Base-by-base conservation (phyloP, 2,329 filamentous ascomycete genomes). In the Atkinsonella hypoxylon region DNA sequence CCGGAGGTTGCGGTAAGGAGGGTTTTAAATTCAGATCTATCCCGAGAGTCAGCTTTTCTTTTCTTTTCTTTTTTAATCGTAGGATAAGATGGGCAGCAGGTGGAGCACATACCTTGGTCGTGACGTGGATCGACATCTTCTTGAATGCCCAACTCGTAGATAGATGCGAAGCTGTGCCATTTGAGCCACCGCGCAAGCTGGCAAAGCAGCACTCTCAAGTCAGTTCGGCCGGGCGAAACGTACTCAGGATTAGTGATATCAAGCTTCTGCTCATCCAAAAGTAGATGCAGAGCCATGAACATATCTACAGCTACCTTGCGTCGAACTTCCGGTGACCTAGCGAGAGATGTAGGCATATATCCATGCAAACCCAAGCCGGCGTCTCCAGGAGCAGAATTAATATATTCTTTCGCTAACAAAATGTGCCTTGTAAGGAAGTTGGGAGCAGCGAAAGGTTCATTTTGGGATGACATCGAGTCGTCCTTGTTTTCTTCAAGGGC, bases 181-280 rank as follows among this genome's bases (percentile, higher is more conserved):
- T 80, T 79, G 22, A 98, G 72, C 90, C 91, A 97, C 49, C 77
- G 73, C 1, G 85, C 81, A 51, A 98, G 74, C 62, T 96, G 91
- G 44, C 84, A 82, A 42, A 97, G 70, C 2, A 96, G 66, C 15
- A 86, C 82, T n/a, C 81, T 79, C 20, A 97, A 59, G 45, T 78
- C 73, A 10, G 67, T 64, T 26, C 70, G 67, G 0, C 73, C 70
- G 0, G 71, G 68, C 3, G 72, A 71, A 2, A 60, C 56, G 39
- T 69, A 68, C 47, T 75, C 72, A 0, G 72, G 67, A 0, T 67
- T 66, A 54, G 74, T 71, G 4, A 83, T 77, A 54, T 87, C 81
- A 1, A 98, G 76, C 62, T 95, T 97, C 55, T 86, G 77, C 63
- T 98, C 93, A 64, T 98, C 91, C 0, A 86, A 77, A n/a, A 95